Conservation (phyloP, 2,329 filamentous ascomycete genomes). For the Daldinia eschscholtzii region DNA sequence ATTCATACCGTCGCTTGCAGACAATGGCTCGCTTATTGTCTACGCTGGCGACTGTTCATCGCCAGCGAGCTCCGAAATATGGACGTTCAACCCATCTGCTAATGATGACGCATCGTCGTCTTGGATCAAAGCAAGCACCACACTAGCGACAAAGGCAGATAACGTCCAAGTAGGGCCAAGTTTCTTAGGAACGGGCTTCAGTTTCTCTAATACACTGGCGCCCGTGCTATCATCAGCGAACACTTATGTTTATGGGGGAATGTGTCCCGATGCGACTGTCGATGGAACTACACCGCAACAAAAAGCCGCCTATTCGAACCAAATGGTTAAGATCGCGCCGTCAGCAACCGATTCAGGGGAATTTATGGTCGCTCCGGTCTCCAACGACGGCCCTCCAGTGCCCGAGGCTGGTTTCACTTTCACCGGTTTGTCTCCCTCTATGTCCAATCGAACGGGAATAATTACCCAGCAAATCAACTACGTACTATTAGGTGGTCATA, state of each 20-base stretch:
- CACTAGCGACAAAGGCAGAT: slow-evolving; percentile 42
- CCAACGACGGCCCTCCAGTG: slow-evolving; percentile 72
- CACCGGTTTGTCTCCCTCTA: slow-evolving; percentile 78
- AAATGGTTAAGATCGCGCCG: slow-evolving; percentile 77
- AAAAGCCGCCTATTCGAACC: slow-evolving; percentile 81
- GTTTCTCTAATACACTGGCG: slow-evolving; percentile 74
- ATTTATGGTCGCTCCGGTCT: slow-evolving; percentile 57
- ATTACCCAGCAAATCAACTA: slow-evolving; percentile 82
- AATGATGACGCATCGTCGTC: slow-evolving; percentile 55
- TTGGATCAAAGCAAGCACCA: slow-evolving; percentile 57
- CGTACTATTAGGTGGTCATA: slow-evolving; percentile 88
- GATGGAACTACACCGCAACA: slow-evolving; percentile 71
- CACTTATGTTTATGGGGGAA: slow-evolving; percentile 87
- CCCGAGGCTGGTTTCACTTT: slow-evolving; percentile 90
- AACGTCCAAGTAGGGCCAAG: slow-evolving; percentile 57
- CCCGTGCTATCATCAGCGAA: slow-evolving; percentile 66
- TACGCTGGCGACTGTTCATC: slow-evolving; percentile 79
- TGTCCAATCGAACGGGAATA: slow-evolving; percentile 73
- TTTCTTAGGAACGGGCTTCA: slow-evolving; percentile 69
- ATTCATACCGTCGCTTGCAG: slow-evolving; percentile 76
- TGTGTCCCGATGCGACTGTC: slow-evolving; percentile 75
- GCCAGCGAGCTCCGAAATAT: slow-evolving; percentile 68
- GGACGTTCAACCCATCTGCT: slow-evolving; percentile 71
- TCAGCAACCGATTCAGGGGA: slow-evolving; percentile 49
- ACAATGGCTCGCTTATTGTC: slow-evolving; percentile 77